Percentiles rank a stretch among this genome's conserved stretches.
Evolutionary conservation across 192 early-diverging fungal genomes (phyloP).

Genomic region (Coemansia sp.): DNA sequence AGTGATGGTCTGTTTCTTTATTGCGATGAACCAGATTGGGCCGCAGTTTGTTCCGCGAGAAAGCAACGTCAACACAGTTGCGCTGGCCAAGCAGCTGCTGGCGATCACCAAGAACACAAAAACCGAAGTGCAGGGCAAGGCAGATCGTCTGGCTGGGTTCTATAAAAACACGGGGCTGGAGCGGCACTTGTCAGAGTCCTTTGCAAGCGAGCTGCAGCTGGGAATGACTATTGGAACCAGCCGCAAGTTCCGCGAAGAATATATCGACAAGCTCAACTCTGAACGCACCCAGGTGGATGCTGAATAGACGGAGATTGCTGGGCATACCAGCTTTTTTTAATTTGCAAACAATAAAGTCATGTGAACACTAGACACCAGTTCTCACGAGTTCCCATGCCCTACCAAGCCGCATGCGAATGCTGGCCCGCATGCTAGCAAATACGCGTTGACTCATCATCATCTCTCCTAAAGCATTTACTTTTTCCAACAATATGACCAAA

Average conservation of each 20-base stretch:
- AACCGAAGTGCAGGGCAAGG: constrained; percentile 20
- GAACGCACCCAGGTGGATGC: constrained; percentile 6
- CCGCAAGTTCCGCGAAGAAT: constrained; percentile 27
- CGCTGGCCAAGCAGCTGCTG: constrained; percentile 32
- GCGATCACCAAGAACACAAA: constrained; percentile 13
- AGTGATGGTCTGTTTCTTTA: constrained; percentile 43
- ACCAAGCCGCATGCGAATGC: no score
- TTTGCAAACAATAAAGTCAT: background rate
- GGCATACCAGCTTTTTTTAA: background rate
- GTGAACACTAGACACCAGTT: background rate
- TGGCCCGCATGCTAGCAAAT: no score
- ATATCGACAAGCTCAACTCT: constrained; percentile 25
- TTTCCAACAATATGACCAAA: no score
- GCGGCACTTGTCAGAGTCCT: constrained; percentile 19
- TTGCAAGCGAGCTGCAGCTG: constrained; percentile 34
- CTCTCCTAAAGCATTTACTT: no score
- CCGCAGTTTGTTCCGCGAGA: constrained; percentile 48
- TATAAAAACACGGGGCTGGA: constrained; percentile 26
- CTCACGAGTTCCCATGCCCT: no score
- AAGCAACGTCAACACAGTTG: constrained; percentile 27
- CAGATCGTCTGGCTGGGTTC: constrained; percentile 21
- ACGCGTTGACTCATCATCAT: no score
- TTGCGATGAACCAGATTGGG: constrained; percentile 49
- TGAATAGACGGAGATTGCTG: background rate
- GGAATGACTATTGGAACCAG: constrained; percentile 39